phyloP scores from a whole-genome alignment of 2,329 filamentous ascomycete species.

The Ophiostoma montium region DNA sequence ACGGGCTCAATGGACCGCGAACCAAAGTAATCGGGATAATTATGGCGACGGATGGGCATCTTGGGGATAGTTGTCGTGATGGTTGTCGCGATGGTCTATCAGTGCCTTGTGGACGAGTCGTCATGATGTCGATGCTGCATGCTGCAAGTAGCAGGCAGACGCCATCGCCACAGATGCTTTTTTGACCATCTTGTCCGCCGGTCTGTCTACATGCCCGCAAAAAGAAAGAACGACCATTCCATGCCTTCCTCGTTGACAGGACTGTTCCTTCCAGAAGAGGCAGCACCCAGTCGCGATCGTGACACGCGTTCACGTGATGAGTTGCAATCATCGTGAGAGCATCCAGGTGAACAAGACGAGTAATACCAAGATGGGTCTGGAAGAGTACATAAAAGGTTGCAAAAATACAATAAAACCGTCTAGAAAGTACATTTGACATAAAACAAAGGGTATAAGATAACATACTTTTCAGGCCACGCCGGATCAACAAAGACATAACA shows the following conservation, averaged over 20 bases:
- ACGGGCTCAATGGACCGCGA: not conserved
- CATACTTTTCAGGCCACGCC: not conserved
- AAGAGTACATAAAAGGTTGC: too few relatives aligned
- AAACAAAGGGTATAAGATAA: not conserved
- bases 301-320: conserved; percentile 6
- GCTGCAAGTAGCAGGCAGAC: not conserved
- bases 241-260: not conserved
- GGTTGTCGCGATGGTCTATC: not conserved
- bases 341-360: too few relatives aligned
- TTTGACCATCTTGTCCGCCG: too few relatives aligned
- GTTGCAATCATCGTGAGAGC: not conserved
- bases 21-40: conserved; percentile 7
- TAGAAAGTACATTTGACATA: too few relatives aligned
- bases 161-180: too few relatives aligned
- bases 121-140: not conserved
- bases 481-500: not conserved
- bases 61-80: too few relatives aligned
- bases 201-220: too few relatives aligned
- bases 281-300: not conserved
- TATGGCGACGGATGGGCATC: not conserved
- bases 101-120: too few relatives aligned
- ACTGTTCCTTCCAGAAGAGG: not conserved
- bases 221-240: too few relatives aligned
- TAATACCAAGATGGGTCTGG: too few relatives aligned
- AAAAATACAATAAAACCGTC: too few relatives aligned